Evolutionary conservation across 208 protist genomes (phyloP).

Genomic region (Acanthamoeba castellanii): DNA sequence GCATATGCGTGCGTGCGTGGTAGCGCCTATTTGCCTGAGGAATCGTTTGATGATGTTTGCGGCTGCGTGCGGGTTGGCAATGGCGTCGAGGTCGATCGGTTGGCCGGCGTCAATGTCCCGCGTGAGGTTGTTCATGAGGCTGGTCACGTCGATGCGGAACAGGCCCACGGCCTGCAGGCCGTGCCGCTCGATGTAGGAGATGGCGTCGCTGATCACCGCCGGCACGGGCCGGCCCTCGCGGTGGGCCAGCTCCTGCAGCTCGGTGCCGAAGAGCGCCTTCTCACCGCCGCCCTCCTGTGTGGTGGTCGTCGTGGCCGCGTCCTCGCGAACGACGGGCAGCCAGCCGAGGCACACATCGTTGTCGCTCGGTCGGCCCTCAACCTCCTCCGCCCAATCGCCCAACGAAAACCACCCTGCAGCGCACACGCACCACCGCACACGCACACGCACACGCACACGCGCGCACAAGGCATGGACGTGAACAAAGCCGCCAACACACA

Average conservation of each 20-base stretch:
- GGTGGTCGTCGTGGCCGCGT: background rate
- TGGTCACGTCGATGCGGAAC: conserved; percentile 5
- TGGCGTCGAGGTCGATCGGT: background rate
- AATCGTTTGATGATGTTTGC: conserved; percentile 19
- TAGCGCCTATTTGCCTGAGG: conserved; percentile 16
- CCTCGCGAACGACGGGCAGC: background rate
- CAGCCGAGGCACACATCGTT: background rate
- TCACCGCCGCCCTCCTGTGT: background rate
- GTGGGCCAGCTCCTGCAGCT: conserved; percentile 1
- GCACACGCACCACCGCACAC: background rate
- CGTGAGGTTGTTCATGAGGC: background rate
- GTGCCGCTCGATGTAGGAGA: background rate
- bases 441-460: too few relatives aligned
- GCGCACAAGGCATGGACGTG: too few relatives aligned
- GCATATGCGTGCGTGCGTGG: too few relatives aligned
- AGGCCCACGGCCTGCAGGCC: background rate
- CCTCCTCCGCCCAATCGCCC: conserved; percentile 6
- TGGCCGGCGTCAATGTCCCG: background rate
- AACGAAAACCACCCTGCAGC: background rate
- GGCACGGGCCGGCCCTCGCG: background rate
- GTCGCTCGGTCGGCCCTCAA: conserved; percentile 4
- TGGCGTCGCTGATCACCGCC: background rate
- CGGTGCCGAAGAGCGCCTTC: background rate
- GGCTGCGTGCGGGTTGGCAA: background rate
- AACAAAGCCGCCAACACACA: background rate